phyloP scores from a whole-genome alignment of 768 basidiomycete species.

The Lactarius deliciosus region DNA sequence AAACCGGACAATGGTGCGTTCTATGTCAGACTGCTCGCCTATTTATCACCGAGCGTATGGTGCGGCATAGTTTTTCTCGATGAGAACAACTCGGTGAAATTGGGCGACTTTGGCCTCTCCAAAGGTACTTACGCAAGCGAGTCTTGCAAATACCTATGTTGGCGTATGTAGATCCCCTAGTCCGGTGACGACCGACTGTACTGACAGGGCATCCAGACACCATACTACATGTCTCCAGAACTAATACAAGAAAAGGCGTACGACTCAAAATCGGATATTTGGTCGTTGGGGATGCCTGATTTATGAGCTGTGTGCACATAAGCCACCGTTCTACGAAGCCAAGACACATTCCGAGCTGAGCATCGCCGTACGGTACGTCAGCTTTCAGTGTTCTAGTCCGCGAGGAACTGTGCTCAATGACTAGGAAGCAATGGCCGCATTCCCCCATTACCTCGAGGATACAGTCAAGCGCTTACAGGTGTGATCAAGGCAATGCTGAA shows the following conservation, averaged over 20 bases:
- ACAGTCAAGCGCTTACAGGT: slow-evolving; percentile 67
- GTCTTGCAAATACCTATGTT: slow-evolving; percentile 95
- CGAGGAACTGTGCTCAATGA: neutral
- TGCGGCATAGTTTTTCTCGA: slow-evolving; percentile 78
- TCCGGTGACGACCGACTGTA: neutral
- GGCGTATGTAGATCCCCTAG: slow-evolving; percentile 60
- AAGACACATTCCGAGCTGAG: slow-evolving; percentile 86
- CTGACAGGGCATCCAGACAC: slow-evolving; percentile 62
- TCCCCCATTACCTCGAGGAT: slow-evolving; percentile 83
- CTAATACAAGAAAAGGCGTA: slow-evolving; percentile 97
- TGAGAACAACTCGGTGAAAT: slow-evolving; percentile 79
- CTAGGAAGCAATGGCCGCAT: slow-evolving; percentile 74
- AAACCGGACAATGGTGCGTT: slow-evolving; percentile 94
- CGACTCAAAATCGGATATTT: slow-evolving; percentile 97
- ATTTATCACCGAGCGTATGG: neutral
- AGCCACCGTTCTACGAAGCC: slow-evolving; percentile 92
- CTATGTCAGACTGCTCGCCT: no score
- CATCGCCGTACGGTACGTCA: slow-evolving; percentile 69
- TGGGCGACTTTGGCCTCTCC: slow-evolving; percentile 95
- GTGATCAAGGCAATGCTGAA: slow-evolving; percentile 87
- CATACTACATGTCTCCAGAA: slow-evolving; percentile 99
- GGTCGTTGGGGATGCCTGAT: slow-evolving; percentile 97
- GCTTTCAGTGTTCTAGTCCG: neutral
- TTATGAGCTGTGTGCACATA: slow-evolving; percentile 92
- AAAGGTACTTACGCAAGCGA: slow-evolving; percentile 88